These are phyloP conservation scores for Penstemon davidsonii DNA, from an alignment of 257 asterid species.

Conservation along the genomic window DNA sequence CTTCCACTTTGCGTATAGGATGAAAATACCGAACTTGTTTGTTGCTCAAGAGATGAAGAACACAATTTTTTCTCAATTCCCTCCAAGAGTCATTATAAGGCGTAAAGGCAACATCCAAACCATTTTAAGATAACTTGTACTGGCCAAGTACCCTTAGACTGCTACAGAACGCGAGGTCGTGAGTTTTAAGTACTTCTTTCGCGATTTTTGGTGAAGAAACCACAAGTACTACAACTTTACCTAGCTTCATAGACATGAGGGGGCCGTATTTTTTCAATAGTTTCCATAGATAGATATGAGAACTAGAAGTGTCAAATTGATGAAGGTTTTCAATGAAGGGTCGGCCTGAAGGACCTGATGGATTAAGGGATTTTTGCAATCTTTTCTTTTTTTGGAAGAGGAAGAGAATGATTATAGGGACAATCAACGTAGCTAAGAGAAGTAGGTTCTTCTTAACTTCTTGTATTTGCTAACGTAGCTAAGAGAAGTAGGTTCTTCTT, in stretches of 20 bases:
- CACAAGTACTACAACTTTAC: not conserved
- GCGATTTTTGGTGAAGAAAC: not conserved
- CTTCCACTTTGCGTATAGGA: too few relatives aligned
- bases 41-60: too few relatives aligned
- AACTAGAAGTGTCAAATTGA: not conserved
- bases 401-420: not conserved
- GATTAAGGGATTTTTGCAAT: not conserved
- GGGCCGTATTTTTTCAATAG: not conserved
- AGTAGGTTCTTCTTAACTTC: too few relatives aligned
- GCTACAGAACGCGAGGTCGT: not conserved
- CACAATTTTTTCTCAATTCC: not conserved
- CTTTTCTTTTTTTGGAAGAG: not conserved
- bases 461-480: too few relatives aligned
- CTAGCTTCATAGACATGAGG: not conserved
- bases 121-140: not conserved
- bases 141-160: not conserved
- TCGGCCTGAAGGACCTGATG: not conserved
- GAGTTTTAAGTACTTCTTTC: not conserved
- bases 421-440: not conserved
- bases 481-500: constrained; percentile 1
- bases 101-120: not conserved
- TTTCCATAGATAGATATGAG: not conserved
- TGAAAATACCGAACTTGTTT: too few relatives aligned
- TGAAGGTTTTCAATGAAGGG: not conserved
- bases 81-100: not conserved